Evolutionary conservation across 331 rosid genomes (phyloP), one percentile per base, ranked within the genome.

Genomic region (Arachis monticola): DNA sequence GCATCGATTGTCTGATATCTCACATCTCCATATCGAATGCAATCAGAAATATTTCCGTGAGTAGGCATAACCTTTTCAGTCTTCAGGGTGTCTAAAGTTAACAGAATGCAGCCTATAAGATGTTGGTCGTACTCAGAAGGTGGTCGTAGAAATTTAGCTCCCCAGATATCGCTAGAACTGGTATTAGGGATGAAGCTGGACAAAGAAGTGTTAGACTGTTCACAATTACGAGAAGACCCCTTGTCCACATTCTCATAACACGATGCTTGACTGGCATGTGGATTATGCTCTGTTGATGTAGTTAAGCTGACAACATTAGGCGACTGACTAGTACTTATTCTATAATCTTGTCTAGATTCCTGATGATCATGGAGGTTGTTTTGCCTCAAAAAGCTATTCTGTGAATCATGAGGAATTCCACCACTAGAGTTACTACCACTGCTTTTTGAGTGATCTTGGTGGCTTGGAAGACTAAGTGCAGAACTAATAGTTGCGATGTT

Each of bases 11-110:
- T 77, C 64, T 78, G 83, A 78, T 87, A 86, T 70, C 64, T 83
- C 7, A 81, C 75, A 74, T 93, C 95, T 73, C 98, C 96, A 79
- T 65, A 89, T 38, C 77, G 88, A 60, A 93, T 85, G 89, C 89
- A 88, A 60, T 87, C 86, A 11, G 72, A 58, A 67, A 93, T 88
- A 79, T 91, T 89, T 14, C 62, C 86, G 75, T 89, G 95, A 40
- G 85, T 89, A 45, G 98, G 91, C 84, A 86, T 75, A 74, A 93
- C 50, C 83, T 73, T 88, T 81, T 93, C 95, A 32, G 0, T 38
- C 82, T 89, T 91, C 74, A 93, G 83, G 12, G 91, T 73, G 72
- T 85, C 70, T 12, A 93, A 80, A 50, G 97, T 73, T 50, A 74
- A 83, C 63, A 93, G 59, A 72, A 91, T 82, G 86, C 83, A 83